A percentile compares a stretch with the other conserved stretches of the same genome.
Evolutionary conservation across 177 flowering plant genomes (phyloP).

Genomic region (Vitis hybrid): DNA sequence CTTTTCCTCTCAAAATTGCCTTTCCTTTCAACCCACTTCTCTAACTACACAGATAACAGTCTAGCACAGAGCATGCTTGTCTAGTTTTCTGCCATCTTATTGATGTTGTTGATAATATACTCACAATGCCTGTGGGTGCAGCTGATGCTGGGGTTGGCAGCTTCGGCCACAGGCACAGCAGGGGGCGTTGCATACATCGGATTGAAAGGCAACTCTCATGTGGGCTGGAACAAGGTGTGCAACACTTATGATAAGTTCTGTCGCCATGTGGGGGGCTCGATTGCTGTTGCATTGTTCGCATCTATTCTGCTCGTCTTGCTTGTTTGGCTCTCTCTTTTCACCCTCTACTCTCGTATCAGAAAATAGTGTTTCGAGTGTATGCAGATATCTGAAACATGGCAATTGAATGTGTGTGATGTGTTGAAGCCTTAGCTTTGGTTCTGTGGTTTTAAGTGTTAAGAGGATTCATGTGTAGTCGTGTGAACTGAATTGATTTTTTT

Average conservation of each 20-base stretch:
- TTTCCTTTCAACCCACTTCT: too few species aligned
- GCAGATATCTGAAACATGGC: too few species aligned
- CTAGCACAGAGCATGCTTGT: too few species aligned
- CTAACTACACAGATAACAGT: too few species aligned
- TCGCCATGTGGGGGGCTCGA: slow-evolving; percentile 38
- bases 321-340: slow-evolving; percentile 33
- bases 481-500: too few species aligned
- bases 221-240: slow-evolving; percentile 51
- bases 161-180: slow-evolving; percentile 69
- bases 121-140: slow-evolving; percentile 22
- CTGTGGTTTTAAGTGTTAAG: too few species aligned
- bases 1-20: not conserved
- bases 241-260: slow-evolving; percentile 50
- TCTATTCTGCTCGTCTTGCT: slow-evolving; percentile 52
- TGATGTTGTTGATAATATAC: not conserved
- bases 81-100: too few species aligned
- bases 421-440: too few species aligned
- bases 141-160: slow-evolving; percentile 60
- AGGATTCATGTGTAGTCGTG: too few species aligned
- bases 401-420: too few species aligned
- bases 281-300: slow-evolving; percentile 42
- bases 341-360: slow-evolving; percentile 33
- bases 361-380: not conserved
- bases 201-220: slow-evolving; percentile 59
- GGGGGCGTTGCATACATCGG: slow-evolving; percentile 67